phyloP scores from a whole-genome alignment of 179 eudicot species.

The Drosera spatulata region DNA sequence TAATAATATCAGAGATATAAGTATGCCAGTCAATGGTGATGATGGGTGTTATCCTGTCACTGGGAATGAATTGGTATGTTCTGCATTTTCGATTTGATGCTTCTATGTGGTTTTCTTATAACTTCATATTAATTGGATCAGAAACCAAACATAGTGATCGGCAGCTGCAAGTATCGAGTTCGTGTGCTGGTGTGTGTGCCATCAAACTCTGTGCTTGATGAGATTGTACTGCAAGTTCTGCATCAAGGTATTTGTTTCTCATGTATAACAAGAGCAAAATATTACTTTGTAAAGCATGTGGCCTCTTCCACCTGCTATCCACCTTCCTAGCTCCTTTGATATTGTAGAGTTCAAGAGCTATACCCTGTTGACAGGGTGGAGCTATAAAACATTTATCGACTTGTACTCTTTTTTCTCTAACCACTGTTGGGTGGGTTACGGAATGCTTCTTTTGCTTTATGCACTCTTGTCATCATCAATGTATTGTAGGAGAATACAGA shows the following conservation, averaged over 20 bases:
- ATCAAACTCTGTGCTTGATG: constrained; percentile 97
- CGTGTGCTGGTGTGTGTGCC: constrained; percentile 98
- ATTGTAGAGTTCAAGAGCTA: no score
- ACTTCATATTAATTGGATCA: constrained; percentile 20
- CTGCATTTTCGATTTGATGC: constrained; percentile 4
- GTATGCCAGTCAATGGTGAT: constrained; percentile 84
- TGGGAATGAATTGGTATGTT: constrained; percentile 77
- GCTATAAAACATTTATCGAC: no score
- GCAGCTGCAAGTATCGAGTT: constrained; percentile 84
- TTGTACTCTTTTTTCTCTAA: no score
- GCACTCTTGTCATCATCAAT: no score
- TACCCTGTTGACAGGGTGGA: no score
- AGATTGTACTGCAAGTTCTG: constrained; percentile 77
- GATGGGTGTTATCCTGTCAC: constrained; percentile 82
- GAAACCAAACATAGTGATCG: constrained; percentile 92
- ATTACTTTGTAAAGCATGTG: no score
- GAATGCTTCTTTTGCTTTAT: no score
- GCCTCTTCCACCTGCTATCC: no score
- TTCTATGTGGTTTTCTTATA: constrained; percentile 5
- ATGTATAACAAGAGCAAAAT: no score
- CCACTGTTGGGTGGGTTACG: no score
- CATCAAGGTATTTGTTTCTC: constrained; percentile 51
- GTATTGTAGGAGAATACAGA: no score
- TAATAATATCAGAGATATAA: constrained; percentile 65
- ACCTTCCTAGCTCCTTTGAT: no score